Evolutionary conservation across 495 filamentous ascomycete genomes (phyloP).

Genomic region (Oidiodendron maius): DNA sequence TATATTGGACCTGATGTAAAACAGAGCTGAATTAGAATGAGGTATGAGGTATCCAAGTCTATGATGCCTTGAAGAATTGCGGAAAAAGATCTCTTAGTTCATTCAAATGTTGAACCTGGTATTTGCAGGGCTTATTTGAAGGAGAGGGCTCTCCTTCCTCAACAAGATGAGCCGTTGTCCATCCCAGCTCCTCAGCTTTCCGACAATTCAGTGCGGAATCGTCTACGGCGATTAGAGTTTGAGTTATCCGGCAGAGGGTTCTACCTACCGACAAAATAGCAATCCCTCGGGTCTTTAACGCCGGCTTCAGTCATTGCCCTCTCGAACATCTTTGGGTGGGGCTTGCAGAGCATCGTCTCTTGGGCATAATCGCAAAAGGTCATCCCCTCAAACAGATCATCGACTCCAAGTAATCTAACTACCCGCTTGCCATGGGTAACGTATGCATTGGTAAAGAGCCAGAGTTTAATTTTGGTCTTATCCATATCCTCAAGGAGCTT

Average conservation of each 20-base stretch:
- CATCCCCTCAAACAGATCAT: constrained; percentile 86
- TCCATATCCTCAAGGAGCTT: constrained; percentile 75
- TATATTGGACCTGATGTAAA: no score
- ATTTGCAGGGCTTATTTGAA: constrained; percentile 51
- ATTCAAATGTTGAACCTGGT: constrained; percentile 64
- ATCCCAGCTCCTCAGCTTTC: constrained; percentile 67
- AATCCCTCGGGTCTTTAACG: constrained; percentile 50
- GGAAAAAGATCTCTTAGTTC: constrained; percentile 71
- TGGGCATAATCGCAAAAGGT: constrained; percentile 84
- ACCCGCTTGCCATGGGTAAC: constrained; percentile 81
- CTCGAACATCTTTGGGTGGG: constrained; percentile 72
- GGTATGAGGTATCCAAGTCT: background rate
- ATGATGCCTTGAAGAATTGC: constrained; percentile 60
- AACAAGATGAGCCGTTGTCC: constrained; percentile 76
- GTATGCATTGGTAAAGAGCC: constrained; percentile 97
- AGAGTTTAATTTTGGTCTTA: constrained; percentile 70
- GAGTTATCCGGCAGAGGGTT: background rate
- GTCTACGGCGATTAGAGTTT: constrained; percentile 44
- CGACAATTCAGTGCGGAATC: constrained; percentile 74
- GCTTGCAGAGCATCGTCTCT: constrained; percentile 74
- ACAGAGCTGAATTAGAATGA: background rate
- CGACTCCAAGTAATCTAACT: constrained; percentile 70
- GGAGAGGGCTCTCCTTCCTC: constrained; percentile 62
- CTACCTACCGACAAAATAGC: constrained; percentile 79
- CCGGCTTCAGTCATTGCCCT: constrained; percentile 70